Base-by-base conservation (phyloP, 768 basidiomycete genomes). In the Lyophyllum shimeji region DNA sequence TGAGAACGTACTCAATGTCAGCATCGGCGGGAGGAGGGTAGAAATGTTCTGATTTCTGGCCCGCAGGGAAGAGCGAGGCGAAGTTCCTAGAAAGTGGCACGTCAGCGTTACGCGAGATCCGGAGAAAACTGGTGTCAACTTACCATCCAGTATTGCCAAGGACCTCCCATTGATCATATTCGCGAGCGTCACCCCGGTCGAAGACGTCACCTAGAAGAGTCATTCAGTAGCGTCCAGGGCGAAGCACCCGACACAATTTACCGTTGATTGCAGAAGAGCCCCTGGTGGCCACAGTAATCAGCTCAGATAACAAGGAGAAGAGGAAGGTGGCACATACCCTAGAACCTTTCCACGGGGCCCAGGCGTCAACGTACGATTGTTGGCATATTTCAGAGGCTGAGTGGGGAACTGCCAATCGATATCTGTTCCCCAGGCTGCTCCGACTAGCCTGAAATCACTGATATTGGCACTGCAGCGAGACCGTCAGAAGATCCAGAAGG, bases 281-380 rank as follows among this genome's bases (percentile, higher is more conserved):
- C 20, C 49, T 50, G 33, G 5, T 15, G 17, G 6, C 11, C 17
- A n/a, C n/a, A n/a, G n/a, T n/a, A n/a, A n/a, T n/a, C 24, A 29
- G 25, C 15, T 18, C 7, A 50, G n/a, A n/a, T n/a, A 20, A 21
- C 7, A 15, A 49, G 12, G 18, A 11, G 23, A 12, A 39, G 15
- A 21, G 13, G 33, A 39, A 2, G 11, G 18, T 37, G 1, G n/a
- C 20, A 39, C 49, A 20, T 34, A 50, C 49, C 47, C 47, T 31
- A 49, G 47, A 49, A 49, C 47, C 47, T 49, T 49, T 49, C 47
- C 47, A 34, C 47, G 47, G 18, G 47, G 47, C 25, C n/a, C n/a
- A n/a, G n/a, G n/a, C n/a, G n/a, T n/a, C n/a, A n/a, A n/a, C n/a
- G n/a, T n/a, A n/a, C n/a, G n/a, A n/a, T n/a, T n/a, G n/a, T n/a